Base-by-base conservation (phyloP, 495 filamentous ascomycete species). In the Podospora sp. region DNA sequence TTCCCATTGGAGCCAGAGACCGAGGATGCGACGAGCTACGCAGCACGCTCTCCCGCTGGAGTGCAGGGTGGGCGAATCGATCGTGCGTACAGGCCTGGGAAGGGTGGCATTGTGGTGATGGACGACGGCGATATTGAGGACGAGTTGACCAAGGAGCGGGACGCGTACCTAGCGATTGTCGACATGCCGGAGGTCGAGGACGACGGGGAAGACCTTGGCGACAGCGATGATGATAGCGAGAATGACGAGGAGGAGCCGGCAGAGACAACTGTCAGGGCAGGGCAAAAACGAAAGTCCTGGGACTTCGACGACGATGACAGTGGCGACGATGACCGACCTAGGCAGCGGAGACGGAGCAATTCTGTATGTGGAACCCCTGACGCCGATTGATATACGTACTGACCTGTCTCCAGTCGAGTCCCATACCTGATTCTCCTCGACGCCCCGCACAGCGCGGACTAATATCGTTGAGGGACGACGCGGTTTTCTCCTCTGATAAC, bases 111-210 rank as follows among this genome's bases (percentile, higher is more conserved):
- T 67, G 83, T 97, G 63, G 92, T 96, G 6, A 95, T 92, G 77
- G 96, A 98, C 72, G 96, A 98, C 77, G 96, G 94, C 18, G 95
- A 99, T 78, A 95, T 99, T 55, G 91, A 94, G 69, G 92, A 94
- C 62, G 93, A 94, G n/a, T 77, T 98, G 52, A 70, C 69, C 35
- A 81, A 78, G 21, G 93, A 98, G 78, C 80, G 85, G 68, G 87
- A 92, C 56, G 93, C 95, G 49, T 98, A 93, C 71, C 86, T 90
- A 55, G 91, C 88, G 52, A 81, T 98, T 53, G 78, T 89, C 46
- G 89, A 91, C 50, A 98, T 98, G 95, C 94, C 93, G 8, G 92
- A 96, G 56, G 78, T 97, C 29, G 92, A 91, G 64, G 92, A 94
- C 20, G 80, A 87, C 65, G 88, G 82, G 16, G 87, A 89, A 25